phyloP scores from a whole-genome alignment of 768 basidiomycete genomes.

The Mrakia blollopis region DNA sequence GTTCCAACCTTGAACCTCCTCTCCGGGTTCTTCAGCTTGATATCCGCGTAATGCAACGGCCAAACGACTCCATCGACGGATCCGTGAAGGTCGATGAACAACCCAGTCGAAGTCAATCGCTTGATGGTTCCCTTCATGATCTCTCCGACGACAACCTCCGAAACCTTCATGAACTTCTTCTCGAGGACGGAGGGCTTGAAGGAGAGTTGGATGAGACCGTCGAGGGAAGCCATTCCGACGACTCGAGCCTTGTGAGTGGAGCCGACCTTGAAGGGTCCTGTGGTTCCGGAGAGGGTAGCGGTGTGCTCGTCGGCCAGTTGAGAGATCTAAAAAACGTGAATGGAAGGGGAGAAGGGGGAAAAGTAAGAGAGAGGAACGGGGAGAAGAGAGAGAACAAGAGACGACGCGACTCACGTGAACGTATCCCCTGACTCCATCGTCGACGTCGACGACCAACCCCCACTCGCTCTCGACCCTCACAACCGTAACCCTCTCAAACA shows the following conservation, averaged over 20 bases:
- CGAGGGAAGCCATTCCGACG: constrained; percentile 74
- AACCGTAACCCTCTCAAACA: constrained; percentile 69
- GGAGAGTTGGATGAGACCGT: constrained; percentile 83
- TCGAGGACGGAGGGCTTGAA: constrained; percentile 74
- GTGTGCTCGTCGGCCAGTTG: constrained; percentile 87
- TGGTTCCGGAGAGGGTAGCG: constrained; percentile 62
- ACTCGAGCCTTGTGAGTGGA: constrained; percentile 80
- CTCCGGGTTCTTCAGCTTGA: constrained; percentile 85
- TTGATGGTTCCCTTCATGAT: constrained; percentile 75
- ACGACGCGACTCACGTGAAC: constrained; percentile 66
- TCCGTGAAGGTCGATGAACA: constrained; percentile 82
- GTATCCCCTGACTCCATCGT: constrained; percentile 66
- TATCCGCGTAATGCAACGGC: constrained; percentile 94
- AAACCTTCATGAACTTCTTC: constrained; percentile 76
- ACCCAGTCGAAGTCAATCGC: constrained; percentile 67
- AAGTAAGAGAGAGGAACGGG: background rate
- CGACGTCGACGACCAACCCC: constrained; percentile 67
- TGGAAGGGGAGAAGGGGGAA: background rate
- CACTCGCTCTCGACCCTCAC: constrained; percentile 70
- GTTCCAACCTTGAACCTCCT: constrained; percentile 80
- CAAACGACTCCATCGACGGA: constrained; percentile 88
- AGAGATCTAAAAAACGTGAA: constrained; percentile 63
- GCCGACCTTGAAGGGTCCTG: constrained; percentile 73
- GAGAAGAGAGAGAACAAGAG: background rate
- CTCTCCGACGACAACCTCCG: constrained; percentile 79